Base-by-base conservation (phyloP, 2,329 filamentous ascomycete genomes). In the Ophiocordyceps australis region DNA sequence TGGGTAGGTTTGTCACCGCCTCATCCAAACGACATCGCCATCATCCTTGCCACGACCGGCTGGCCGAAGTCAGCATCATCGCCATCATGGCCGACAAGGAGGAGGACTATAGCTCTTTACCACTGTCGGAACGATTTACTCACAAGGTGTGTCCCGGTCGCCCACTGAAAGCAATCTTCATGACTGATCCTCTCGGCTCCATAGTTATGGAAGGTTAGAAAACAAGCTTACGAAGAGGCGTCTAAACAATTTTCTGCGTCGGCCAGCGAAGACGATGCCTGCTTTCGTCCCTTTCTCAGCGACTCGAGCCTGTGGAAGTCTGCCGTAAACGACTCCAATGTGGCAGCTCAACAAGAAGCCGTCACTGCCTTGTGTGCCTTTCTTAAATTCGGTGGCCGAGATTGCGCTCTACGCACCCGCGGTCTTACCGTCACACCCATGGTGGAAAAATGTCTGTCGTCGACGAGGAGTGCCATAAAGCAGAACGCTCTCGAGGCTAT, bases 181-280 rank as follows among this genome's bases (percentile, higher is more conserved):
- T n/a, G n/a, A n/a, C n/a, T n/a, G n/a, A n/a, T n/a, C n/a, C n/a
- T n/a, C n/a, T n/a, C n/a, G n/a, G n/a, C n/a, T n/a, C 15, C 7
- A 7, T 19, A 79, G 77, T 70, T 79, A 43, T 98, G 89, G 89
- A 98, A 98, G 65, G 85, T 92, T 22, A 71, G 89, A 43, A 98
- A 98, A 56, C 73, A 72, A 45, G 89, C 74, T 27, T 98, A 95
- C 47, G 89, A 98, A 62, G 82, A 89, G 38, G 85, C 82, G 13
- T 70, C 77, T 21, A 85, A 89, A 50, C 69, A 75, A 38, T 95
- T 98, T 49, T 75, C 83, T 46, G 60, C 69, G 30, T 82, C 85
- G 5, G 74, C 81, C 32, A 76, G 85, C 52, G 86, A 95, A 47
- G 67, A 73, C 38, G 79, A 91, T 46, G 74, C 83, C 9, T 74